Base-by-base conservation (phyloP, 2,329 filamentous ascomycete genomes). In the Clarireedia sp. region DNA sequence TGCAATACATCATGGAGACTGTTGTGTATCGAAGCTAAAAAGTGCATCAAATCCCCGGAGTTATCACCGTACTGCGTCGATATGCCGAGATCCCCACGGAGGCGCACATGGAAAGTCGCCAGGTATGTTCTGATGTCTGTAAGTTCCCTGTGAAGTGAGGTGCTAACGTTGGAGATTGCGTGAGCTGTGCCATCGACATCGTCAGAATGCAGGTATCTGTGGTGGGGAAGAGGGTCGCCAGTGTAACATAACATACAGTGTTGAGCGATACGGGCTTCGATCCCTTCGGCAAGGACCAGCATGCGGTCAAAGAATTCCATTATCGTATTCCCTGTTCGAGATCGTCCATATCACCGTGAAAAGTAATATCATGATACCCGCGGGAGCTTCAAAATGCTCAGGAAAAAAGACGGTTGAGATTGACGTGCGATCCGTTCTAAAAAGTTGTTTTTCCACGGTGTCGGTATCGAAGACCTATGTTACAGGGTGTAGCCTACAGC, bases 241-340 rank as follows among this genome's bases (percentile, higher is more conserved):
- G 6, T 14, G 26, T 16, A n/a, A 52, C 19, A 1, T 17, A 41
- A 43, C 52, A 9, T 44, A 54, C 45, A 12, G 36, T 24, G 12
- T 10, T 5, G 3, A n/a, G 36, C 48, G 23, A 54, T 41, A 23
- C 51, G 44, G 17, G 17, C 3, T 8, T 49, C 17, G 37, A 54
- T 37, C 37, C 48, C 21, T 33, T 54, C 37, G 2, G 26, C 36
- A 44, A 54, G 37, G 45, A 1, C 45, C 46, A 29, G 19, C 38
- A 49, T 49, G 4, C n/a, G 26, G 26, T 50, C 37, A 54, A 54
- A 54, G 26, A 54, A 50, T 54, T 54, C 52, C 52, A 49, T 37
- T 24, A 33, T 54, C 24, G 29, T 49, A 49, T 26, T 21, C 45
- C 37, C 29, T 43, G 23, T 49, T n/a, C 29, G 36, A 19, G 49